phyloP scores from a whole-genome alignment of 2,329 filamentous ascomycete species.

The Alternaria metachromatica region DNA sequence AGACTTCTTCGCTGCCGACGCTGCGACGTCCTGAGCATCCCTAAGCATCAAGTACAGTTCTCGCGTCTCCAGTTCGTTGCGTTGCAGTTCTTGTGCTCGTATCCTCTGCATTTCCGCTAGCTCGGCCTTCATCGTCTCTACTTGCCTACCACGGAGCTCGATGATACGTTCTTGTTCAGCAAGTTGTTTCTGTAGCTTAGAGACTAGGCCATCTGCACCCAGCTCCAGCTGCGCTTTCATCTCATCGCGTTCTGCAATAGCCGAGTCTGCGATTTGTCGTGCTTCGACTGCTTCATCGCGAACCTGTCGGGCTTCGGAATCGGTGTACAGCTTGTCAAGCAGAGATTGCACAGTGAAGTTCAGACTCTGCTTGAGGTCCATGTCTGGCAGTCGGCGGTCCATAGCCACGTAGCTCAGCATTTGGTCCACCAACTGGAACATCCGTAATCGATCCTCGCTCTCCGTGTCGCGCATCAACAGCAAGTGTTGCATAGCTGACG shows the following conservation, averaged over 20 bases:
- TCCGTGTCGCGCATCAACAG: conserved; percentile 91
- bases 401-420: conserved; percentile 99
- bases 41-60: conserved; percentile 98
- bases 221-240: conserved; percentile 87
- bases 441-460: conserved; percentile 86
- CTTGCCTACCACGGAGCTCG: conserved; percentile 84
- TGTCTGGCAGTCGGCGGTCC: conserved; percentile 92
- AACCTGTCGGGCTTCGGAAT: conserved; percentile 90
- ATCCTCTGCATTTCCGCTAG: conserved; percentile 85
- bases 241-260: conserved; percentile 95
- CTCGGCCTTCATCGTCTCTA: conserved; percentile 87
- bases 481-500: conserved; percentile 93
- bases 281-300: conserved; percentile 91
- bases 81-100: conserved; percentile 86
- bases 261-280: conserved; percentile 91
- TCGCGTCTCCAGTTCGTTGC: conserved; percentile 93
- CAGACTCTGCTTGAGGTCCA: conserved; percentile 96
- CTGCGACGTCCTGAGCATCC: conserved; percentile 94
- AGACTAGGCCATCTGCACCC: conserved; percentile 90
- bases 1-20: conserved; percentile 75
- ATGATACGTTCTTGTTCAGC: conserved; percentile 92
- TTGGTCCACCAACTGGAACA: conserved; percentile 98
- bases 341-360: conserved; percentile 97
- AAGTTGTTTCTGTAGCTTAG: conserved; percentile 91
- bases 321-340: conserved; percentile 93